Conservation (phyloP, 805 yeast genomes). For the Schwanniomyces polymorphus region DNA sequence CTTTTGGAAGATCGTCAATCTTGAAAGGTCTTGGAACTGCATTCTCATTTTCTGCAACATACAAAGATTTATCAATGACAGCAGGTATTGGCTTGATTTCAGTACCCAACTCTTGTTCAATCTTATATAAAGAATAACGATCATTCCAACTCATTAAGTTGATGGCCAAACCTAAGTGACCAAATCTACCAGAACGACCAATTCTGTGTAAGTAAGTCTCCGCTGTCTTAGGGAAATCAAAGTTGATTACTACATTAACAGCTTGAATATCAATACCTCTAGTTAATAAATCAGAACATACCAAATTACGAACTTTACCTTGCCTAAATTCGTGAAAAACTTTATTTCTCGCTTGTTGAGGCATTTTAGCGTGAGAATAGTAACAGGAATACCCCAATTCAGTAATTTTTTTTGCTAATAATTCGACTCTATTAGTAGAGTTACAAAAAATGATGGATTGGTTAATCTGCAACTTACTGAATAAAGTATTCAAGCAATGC, state of each 20-base stretch:
- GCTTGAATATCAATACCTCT: constrained; percentile 99
- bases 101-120: constrained; percentile 96
- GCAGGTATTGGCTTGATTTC: constrained; percentile 97
- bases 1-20: constrained; percentile 57
- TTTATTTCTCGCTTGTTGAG: constrained; percentile 93
- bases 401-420: constrained; percentile 92
- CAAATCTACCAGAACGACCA: constrained; percentile 98
- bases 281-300: constrained; percentile 92
- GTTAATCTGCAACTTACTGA: constrained; percentile 91
- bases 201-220: constrained; percentile 97
- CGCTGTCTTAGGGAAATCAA: constrained; percentile 97
- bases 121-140: constrained; percentile 87
- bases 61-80: constrained; percentile 83
- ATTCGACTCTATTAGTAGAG: constrained; percentile 94
- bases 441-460: constrained; percentile 97
- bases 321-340: constrained; percentile 99
- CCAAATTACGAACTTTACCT: constrained; percentile 95
- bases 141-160: constrained; percentile 97
- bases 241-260: constrained; percentile 95
- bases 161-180: constrained; percentile 96
- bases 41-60: constrained; percentile 78
- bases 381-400: constrained; percentile 96
- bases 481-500: constrained; percentile 92
- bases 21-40: constrained; percentile 89
- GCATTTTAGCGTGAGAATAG: constrained; percentile 97